These are phyloP conservation scores for Ajuga chamaepitys DNA, from an alignment of 257 asterid genomes.

Conservation along the genomic window DNA sequence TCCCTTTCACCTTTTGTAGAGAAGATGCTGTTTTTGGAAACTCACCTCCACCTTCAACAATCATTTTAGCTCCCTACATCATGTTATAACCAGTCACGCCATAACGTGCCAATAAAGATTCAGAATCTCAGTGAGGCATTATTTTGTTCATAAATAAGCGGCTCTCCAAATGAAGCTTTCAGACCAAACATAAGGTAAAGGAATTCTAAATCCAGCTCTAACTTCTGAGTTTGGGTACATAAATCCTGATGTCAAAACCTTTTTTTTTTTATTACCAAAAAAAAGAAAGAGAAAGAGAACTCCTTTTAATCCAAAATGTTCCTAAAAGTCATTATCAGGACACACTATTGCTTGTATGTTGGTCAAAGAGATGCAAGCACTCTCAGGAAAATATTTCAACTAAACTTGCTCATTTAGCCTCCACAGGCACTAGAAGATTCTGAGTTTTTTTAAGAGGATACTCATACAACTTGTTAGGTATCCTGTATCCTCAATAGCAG, in stretches of 20 bases:
- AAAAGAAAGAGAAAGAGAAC: neutral
- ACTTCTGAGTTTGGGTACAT: neutral
- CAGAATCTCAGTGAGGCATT: neutral
- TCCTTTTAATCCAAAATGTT: neutral
- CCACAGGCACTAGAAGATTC: neutral
- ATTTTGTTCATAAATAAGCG: neutral
- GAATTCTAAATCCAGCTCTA: neutral
- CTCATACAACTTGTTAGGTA: neutral
- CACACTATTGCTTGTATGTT: neutral
- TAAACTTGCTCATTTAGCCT: neutral
- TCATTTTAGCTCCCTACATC: slow-evolving; percentile 82
- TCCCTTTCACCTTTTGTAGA: slow-evolving; percentile 73
- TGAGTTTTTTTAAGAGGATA: neutral
- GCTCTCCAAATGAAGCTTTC: neutral
- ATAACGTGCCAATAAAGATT: neutral
- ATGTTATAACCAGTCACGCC: neutral
- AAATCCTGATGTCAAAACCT: neutral
- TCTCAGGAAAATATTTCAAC: neutral
- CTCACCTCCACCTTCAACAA: slow-evolving; percentile 69
- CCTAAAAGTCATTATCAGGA: neutral
- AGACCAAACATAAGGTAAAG: neutral
- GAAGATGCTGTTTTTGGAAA: slow-evolving; percentile 78
- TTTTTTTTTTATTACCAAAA: neutral
- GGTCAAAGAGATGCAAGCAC: neutral
- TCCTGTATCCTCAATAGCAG: neutral